Evolutionary conservation across 352 stramenopile species (phyloP).

Genomic region (Phytophthora citrophthora): DNA sequence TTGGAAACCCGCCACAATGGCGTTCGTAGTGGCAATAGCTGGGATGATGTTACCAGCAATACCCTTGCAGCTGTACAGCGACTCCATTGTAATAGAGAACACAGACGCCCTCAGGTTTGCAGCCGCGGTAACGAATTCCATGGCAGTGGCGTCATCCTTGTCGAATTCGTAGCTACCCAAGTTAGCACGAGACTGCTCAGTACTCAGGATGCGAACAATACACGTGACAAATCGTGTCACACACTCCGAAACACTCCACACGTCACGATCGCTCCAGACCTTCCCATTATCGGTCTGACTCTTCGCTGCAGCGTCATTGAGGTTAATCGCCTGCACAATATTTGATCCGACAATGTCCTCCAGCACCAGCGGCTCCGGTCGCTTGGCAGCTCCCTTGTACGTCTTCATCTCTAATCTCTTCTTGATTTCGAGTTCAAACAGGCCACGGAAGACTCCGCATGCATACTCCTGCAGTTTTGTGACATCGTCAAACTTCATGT

Average conservation of each 20-base stretch:
- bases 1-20: slow-evolving; percentile 97
- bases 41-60: slow-evolving; percentile 99
- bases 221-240: slow-evolving; percentile 85
- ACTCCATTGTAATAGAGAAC: slow-evolving; percentile 85
- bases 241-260: slow-evolving; percentile 92
- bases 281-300: slow-evolving; percentile 41
- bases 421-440: slow-evolving; percentile 97
- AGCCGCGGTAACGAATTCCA: slow-evolving; percentile 98
- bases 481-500: slow-evolving; percentile 53
- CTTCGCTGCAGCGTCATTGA: slow-evolving; percentile 29
- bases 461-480: slow-evolving; percentile 69
- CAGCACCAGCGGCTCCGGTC: slow-evolving; percentile 81
- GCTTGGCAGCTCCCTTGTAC: slow-evolving; percentile 96
- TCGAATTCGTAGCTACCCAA: slow-evolving; percentile 94
- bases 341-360: slow-evolving; percentile 58
- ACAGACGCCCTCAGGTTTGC: slow-evolving; percentile 95
- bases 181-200: slow-evolving; percentile 54
- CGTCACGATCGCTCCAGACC: slow-evolving; percentile 75
- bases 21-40: slow-evolving; percentile 99
- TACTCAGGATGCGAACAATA: slow-evolving; percentile 69
- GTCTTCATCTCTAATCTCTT: slow-evolving; percentile 96
- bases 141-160: slow-evolving; percentile 97
- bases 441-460: slow-evolving; percentile 76
- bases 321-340: slow-evolving; percentile 45
- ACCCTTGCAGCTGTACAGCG: slow-evolving; percentile 95